phyloP scores from a whole-genome alignment of 768 basidiomycete genomes.

The Galerina sulciceps region DNA sequence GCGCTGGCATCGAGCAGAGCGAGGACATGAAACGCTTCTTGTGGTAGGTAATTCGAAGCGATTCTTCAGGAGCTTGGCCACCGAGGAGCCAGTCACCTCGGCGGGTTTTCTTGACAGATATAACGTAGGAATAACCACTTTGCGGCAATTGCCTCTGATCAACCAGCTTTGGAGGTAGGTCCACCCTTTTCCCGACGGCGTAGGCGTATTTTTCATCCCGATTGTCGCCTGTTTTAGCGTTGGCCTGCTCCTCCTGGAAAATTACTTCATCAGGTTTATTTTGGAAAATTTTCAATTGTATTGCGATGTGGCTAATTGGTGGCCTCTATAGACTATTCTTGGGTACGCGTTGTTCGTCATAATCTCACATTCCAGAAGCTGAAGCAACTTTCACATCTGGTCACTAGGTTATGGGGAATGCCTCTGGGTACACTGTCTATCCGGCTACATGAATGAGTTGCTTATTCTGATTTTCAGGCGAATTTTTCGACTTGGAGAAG shows the following conservation, averaged over 20 bases:
- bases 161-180: conserved; percentile 63
- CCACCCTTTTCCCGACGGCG: neutral
- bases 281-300: neutral
- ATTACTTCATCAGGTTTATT: conserved; percentile 59
- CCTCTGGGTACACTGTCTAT: conserved; percentile 55
- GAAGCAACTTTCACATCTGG: neutral
- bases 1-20: conserved; percentile 70
- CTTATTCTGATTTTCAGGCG: conserved; percentile 42
- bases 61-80: neutral
- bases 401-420: conserved; percentile 68
- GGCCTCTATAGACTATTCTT: conserved; percentile 51
- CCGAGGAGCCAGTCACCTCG: neutral
- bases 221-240: conserved; percentile 22
- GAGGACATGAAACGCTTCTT: conserved; percentile 75
- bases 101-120: neutral
- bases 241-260: conserved; percentile 56
- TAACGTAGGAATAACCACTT: conserved; percentile 70
- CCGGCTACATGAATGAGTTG: neutral
- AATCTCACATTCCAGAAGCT: neutral
- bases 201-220: neutral
- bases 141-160: conserved; percentile 70
- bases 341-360: conserved; percentile 43
- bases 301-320: neutral
- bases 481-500: conserved; percentile 74
- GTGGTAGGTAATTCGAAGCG: conserved; percentile 46